Percentiles rank a stretch among this genome's conserved stretches.
Conservation (phyloP, 495 filamentous ascomycete genomes). For the Penicillium mononematosum region DNA sequence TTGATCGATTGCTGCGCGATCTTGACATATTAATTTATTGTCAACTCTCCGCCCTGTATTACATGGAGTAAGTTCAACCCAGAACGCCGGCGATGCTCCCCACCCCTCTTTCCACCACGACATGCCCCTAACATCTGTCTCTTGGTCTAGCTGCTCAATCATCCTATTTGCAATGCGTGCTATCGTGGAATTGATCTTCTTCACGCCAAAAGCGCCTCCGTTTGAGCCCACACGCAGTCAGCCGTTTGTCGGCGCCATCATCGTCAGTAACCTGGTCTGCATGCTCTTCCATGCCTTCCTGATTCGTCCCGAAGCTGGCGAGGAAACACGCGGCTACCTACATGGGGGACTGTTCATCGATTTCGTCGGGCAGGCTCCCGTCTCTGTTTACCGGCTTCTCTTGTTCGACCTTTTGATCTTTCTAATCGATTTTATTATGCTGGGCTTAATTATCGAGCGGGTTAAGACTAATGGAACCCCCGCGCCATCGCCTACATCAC, state of each 20-base stretch:
- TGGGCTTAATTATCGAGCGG: constrained; percentile 69
- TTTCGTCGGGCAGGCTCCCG: constrained; percentile 82
- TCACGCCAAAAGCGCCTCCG: constrained; percentile 73
- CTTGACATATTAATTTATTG: constrained; percentile 80
- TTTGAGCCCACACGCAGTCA: constrained; percentile 61
- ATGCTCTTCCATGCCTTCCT: constrained; percentile 67
- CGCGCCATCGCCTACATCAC: constrained; percentile 5
- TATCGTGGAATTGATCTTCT: constrained; percentile 68
- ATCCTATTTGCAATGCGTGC: constrained; percentile 68
- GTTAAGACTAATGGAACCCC: constrained; percentile 47
- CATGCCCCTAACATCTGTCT: constrained; percentile 8
- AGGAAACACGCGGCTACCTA: constrained; percentile 75
- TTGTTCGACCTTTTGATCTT: constrained; percentile 64
- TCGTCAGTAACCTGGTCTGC: constrained; percentile 69
- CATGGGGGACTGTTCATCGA: constrained; percentile 84
- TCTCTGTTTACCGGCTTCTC: constrained; percentile 62
- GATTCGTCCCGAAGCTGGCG: constrained; percentile 62
- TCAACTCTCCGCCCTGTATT: constrained; percentile 79
- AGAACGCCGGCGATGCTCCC: neutral
- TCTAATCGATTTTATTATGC: constrained; percentile 68
- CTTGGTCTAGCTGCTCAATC: constrained; percentile 66
- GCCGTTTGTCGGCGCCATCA: constrained; percentile 67
- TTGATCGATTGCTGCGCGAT: constrained; percentile 67
- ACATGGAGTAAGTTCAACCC: constrained; percentile 71
- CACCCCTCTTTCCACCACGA: constrained; percentile 1